phyloP scores from a whole-genome alignment of 176 grass and related monocot species.

The Musa troglodytarum region DNA sequence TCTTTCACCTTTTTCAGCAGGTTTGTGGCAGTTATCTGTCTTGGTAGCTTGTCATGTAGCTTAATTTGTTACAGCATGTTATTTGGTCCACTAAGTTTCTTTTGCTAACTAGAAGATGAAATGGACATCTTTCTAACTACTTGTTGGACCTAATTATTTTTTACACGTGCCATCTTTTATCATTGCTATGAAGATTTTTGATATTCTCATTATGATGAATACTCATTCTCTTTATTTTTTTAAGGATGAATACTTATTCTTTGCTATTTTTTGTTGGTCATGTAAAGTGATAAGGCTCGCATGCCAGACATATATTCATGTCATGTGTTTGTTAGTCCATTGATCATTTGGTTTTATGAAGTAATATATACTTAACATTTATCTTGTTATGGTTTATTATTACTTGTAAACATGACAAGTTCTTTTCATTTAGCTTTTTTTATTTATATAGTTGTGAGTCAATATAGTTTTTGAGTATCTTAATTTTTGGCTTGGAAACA shows the following conservation, averaged over 20 bases:
- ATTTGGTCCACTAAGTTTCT: background rate
- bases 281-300: too few species aligned
- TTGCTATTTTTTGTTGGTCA: too few species aligned
- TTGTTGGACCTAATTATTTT: too few species aligned
- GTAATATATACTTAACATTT: background rate
- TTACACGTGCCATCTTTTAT: too few species aligned
- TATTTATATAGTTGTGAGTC: background rate
- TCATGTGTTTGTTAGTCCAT: too few species aligned
- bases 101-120: too few species aligned
- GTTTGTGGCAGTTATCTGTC: conserved; percentile 29
- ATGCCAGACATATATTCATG: too few species aligned
- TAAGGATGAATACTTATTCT: too few species aligned
- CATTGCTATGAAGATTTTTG: too few species aligned
- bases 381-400: background rate
- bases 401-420: background rate
- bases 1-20: conserved; percentile 88
- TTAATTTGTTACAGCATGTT: background rate
- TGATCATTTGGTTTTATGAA: background rate
- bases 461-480: background rate
- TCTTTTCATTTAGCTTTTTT: background rate
- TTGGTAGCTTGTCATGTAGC: background rate
- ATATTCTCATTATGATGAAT: too few species aligned
- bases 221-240: too few species aligned
- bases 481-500: background rate
- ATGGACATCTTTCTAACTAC: too few species aligned